Base-by-base conservation (phyloP, 768 basidiomycete genomes). In the Tylopilus sp. region DNA sequence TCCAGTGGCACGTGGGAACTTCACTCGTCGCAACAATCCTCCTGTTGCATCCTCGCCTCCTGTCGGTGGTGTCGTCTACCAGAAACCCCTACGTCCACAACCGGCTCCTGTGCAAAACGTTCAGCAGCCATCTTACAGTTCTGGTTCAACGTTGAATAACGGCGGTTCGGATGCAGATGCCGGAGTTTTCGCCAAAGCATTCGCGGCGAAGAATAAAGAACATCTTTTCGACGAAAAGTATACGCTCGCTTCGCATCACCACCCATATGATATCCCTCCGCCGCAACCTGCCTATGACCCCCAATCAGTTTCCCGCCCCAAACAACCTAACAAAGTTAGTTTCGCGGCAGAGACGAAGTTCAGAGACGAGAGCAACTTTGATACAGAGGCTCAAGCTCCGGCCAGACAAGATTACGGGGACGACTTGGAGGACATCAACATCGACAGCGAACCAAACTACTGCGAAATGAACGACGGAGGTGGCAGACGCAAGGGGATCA, bases 261-360 rank as follows among this genome's bases (percentile, higher is more conserved):
- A 86, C 55, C 83, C 84, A 11, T 78, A 84, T 56, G 81, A 84
- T 42, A 84, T 87, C 37, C 71, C 70, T 17, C 75, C 82, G 3
- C 86, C 85, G 3, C 64, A 70, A 34, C 66, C 70, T 50, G 74
- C 72, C 4, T 78, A 81, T 55, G 52, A 69, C 40, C 47, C 40
- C 62, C 65, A 50, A 12, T 47, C 28, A 6, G 49, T 19, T 21
- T 26, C 45, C 1, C 62, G 52, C 12, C 42, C 31, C 9, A 63
- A 51, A 41, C 60, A 55, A 26, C 37, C 60, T 11, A 65, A 66
- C 47, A 68, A 64, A 44, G 78, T 78, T 54, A 76, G 76, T 57
- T 80, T 79, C 48, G 70, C 72, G 14, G 55, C 70, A 38, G 62
- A 52, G 22, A 37, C 57, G 21, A 41, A 16, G 26, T 60, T 63